Conservation (phyloP, 495 filamentous ascomycete genomes). For the Poronia punctata region DNA sequence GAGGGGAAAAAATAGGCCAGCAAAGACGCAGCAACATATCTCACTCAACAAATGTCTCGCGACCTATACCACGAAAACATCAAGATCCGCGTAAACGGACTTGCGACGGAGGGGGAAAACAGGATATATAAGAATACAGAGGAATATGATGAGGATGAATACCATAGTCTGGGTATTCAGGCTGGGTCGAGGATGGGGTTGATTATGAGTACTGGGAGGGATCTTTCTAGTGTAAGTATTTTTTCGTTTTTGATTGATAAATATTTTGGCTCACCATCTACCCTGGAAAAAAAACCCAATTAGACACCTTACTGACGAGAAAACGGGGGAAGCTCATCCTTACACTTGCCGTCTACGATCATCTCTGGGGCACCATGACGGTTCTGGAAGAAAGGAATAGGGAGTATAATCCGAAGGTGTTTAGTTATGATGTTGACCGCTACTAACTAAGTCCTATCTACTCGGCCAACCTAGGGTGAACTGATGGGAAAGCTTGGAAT, state of each 20-base stretch:
- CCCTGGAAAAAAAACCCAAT: neutral
- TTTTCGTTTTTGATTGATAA: too few species aligned
- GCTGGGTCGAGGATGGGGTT: slow-evolving; percentile 9
- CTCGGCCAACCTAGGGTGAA: too few species aligned
- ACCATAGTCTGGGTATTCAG: neutral
- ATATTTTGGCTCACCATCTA: too few species aligned
- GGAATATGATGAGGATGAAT: slow-evolving; percentile 47
- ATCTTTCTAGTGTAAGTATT: slow-evolving; percentile 20
- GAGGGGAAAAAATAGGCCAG: slow-evolving; percentile 43
- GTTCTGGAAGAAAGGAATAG: slow-evolving; percentile 20
- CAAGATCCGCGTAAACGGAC: slow-evolving; percentile 61
- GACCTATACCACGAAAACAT: slow-evolving; percentile 32
- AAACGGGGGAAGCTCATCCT: slow-evolving; percentile 11
- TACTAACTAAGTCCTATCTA: too few species aligned
- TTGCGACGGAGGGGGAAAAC: slow-evolving; percentile 48
- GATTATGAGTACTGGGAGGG: slow-evolving; percentile 19
- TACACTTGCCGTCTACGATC: slow-evolving; percentile 21
- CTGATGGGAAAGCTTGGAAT: too few species aligned
- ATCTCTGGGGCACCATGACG: slow-evolving; percentile 19
- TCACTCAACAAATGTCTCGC: slow-evolving; percentile 47
- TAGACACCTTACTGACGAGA: neutral
- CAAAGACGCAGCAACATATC: slow-evolving; percentile 69
- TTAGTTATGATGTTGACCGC: too few species aligned
- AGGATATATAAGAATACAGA: neutral
- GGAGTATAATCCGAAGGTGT: slow-evolving; percentile 5